Evolutionary conservation across 2,329 filamentous ascomycete genomes (phyloP), one percentile per base, ranked within the genome.

Genomic region (Beauveria caledonica): DNA sequence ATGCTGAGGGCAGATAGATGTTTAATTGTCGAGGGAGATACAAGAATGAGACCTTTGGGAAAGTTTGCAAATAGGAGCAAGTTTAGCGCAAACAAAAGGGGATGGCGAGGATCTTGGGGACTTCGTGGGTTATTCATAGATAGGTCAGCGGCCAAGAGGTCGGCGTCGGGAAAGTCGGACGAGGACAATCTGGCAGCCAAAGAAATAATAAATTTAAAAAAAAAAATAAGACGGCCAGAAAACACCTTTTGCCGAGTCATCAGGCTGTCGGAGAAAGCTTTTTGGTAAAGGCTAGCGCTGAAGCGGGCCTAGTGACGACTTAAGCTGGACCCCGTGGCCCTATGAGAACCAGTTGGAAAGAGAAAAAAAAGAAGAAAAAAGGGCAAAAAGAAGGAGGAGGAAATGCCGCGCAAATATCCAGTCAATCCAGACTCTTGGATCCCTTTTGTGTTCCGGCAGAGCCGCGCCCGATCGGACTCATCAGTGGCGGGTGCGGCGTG

Each of bases 401-500:
- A 45, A 36, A 36, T 19, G n/a, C 15, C 29, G 25, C 23, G 21
- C 46, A 11, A n/a, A 25, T 49, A 15, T 29, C 40, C 15, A 49
- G 17, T 49, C 23, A 49, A 25, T 49, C 8, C 15, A 49, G 46
- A 3, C 25, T 36, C 10, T 51, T 5, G 44, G 29, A 49, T 29
- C 54, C 54, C 54, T 57, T 44, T 15, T 39, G 19, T 10, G 27
- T 57, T 58, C 56, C 56, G 56, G 56, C 46, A 50, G 56, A 58
- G 56, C 56, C 56, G 56, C 56, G 48, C 56, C 56, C 54, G 56
- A 58, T 58, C 56, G 46, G 56, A 51, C 29, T 33, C 33, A 10
- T 36, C 33, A 36, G 56, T 40, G 53, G 53, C 40, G 53, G 11
- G 33, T 36, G 33, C 33, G 11, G 33, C 52, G 52, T 42, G 19